Percentiles rank a stretch among this genome's conserved stretches.
phyloP scores from a whole-genome alignment of 768 basidiomycete genomes.

The Tulasnella sp. region DNA sequence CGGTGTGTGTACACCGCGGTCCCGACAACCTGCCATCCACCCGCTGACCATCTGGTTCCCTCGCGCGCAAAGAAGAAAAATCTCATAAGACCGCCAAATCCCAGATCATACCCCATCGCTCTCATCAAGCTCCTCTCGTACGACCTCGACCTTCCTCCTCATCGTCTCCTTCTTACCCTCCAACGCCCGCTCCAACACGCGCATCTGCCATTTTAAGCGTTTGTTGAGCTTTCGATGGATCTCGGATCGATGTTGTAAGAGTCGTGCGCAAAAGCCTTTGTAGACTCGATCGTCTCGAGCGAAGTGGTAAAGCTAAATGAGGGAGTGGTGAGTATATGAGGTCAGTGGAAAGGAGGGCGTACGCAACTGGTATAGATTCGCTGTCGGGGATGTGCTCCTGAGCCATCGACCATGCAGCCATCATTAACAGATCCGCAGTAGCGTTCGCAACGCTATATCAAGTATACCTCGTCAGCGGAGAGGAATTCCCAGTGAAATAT shows the following conservation, averaged over 20 bases:
- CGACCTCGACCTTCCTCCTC: conserved; percentile 55
- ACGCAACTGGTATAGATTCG: conserved; percentile 6
- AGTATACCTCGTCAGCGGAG: too few relatives aligned
- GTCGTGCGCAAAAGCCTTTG: conserved; percentile 47
- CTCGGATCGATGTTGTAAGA: conserved; percentile 30
- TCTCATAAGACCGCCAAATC: background rate
- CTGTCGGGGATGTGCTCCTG: background rate
- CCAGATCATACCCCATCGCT: background rate
- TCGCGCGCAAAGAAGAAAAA: too few relatives aligned
- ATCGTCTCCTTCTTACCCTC: conserved; percentile 58
- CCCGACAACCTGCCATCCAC: too few relatives aligned
- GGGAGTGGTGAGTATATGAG: background rate
- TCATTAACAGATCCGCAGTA: conserved; percentile 68
- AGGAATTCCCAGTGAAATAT: too few relatives aligned
- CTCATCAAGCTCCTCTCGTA: conserved; percentile 51
- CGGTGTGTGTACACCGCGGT: too few relatives aligned
- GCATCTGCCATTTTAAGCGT: conserved; percentile 61
- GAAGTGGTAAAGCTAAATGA: conserved; percentile 70
- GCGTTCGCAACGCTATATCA: conserved; percentile 88
- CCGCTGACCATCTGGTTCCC: too few relatives aligned
- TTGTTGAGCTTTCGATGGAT: conserved; percentile 33
- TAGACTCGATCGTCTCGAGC: conserved; percentile 86
- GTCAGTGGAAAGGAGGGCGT: background rate
- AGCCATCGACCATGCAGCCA: conserved; percentile 34
- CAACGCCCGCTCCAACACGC: conserved; percentile 49